phyloP scores from a whole-genome alignment of 371 early-diverging fungal species.

The Syncephalastrum monosporum region DNA sequence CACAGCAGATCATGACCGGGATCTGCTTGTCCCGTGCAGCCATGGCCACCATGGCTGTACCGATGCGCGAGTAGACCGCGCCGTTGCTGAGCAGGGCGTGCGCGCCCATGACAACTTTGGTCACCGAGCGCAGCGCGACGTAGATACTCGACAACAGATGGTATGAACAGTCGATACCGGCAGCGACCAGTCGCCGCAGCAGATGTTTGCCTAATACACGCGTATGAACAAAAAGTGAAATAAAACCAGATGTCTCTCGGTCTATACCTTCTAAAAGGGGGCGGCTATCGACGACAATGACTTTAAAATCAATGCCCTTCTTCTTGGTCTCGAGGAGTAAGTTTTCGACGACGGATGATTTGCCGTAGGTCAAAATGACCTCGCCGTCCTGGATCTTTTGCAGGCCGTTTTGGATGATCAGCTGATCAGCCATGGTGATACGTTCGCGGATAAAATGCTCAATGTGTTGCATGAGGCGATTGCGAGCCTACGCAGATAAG shows the following conservation, averaged over 20 bases:
- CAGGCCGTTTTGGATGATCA: slow-evolving; percentile 78
- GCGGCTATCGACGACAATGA: slow-evolving; percentile 93
- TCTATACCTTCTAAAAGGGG: slow-evolving; percentile 81
- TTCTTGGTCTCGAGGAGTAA: slow-evolving; percentile 78
- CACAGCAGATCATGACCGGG: slow-evolving; percentile 95
- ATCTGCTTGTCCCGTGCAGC: slow-evolving; percentile 84
- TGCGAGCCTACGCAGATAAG: slow-evolving; percentile 27
- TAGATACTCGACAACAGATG: slow-evolving; percentile 64
- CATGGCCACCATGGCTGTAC: slow-evolving; percentile 92
- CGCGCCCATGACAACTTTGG: slow-evolving; percentile 94
- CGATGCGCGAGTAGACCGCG: slow-evolving; percentile 87
- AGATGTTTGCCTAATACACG: slow-evolving; percentile 61
- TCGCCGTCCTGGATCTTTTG: slow-evolving; percentile 94
- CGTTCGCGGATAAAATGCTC: slow-evolving; percentile 89
- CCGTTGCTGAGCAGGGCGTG: slow-evolving; percentile 93
- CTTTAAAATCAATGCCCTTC: slow-evolving; percentile 79
- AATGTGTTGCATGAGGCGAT: slow-evolving; percentile 69
- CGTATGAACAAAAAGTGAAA: background rate
- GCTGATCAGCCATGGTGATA: slow-evolving; percentile 81
- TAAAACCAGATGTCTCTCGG: too few relatives aligned
- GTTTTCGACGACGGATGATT: slow-evolving; percentile 82
- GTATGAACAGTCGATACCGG: slow-evolving; percentile 80
- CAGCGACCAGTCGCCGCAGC: slow-evolving; percentile 59
- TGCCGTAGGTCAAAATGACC: slow-evolving; percentile 88
- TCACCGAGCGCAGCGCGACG: slow-evolving; percentile 80